Evolutionary conservation across 2,329 filamentous ascomycete genomes (phyloP), one percentile per base, ranked within the genome.

Genomic region (Trichophyton schoenleinii): DNA sequence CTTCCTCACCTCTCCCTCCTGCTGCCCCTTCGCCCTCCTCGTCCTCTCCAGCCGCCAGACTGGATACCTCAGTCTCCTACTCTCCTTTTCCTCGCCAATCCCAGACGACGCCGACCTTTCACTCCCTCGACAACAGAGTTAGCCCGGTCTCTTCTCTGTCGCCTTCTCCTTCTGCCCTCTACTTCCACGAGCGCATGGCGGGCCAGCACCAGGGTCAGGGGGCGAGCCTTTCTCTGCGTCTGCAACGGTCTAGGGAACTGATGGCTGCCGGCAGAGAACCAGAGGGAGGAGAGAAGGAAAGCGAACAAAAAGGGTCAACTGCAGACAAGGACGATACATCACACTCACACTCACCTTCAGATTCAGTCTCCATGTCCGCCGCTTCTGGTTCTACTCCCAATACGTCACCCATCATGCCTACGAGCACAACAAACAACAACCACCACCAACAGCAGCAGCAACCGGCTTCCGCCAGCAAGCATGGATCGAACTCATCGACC

Each of bases 151-250:
- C 55, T 18, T 58, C 55, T 7, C 55, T 42, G 13, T 58, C 55
- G 2, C 22, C 55, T 9, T 58, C 55, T 6, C 55, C 55, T 18
- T 58, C 55, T 18, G 34, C 55, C 9, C 55, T 44, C 18, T 58
- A 42, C 36, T 58, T 58, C 18, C 55, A 44, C 55, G 55, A 58
- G 41, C 55, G 55, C 34, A 44, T 44, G 34, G 34, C 55, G 55
- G 55, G 55, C 41, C 55, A 58, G 13, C 52, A 55, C 31, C 52
- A 55, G 52, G 52, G 52, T 18, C 52, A 55, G 52, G 52, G 52
- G 13, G 13, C 8, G 13, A 53, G 22, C 22, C 49, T 48, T 31
- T 57, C 55, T 15, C 41, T 58, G 20, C 55, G 36, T 28, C 22
- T 44, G 11, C 34, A 58, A 38, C 34, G 36, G 41, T 44, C 55